These are phyloP conservation scores for Clarireedia monteithiana DNA, from an alignment of 2,329 filamentous ascomycete genomes.

Conservation along the genomic window DNA sequence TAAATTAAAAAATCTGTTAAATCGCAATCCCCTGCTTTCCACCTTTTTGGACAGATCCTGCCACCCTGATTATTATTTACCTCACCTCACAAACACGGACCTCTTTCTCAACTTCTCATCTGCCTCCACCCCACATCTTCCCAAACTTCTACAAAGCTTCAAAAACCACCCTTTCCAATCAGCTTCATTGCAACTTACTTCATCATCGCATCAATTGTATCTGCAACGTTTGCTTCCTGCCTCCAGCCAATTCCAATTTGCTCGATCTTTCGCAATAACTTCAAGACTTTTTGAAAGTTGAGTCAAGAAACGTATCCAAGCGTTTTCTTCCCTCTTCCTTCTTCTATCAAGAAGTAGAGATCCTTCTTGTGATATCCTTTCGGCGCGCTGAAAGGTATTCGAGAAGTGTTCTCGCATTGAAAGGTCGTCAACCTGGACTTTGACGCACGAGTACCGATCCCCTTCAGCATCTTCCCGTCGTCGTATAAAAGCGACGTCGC, in stretches of 20 bases:
- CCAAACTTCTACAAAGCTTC: background rate
- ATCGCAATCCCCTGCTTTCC: background rate
- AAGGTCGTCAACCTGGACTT: conserved; percentile 98
- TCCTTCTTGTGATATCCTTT: conserved; percentile 64
- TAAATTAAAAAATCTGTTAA: background rate
- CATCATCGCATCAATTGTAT: background rate
- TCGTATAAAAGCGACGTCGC: conserved; percentile 73
- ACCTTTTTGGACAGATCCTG: background rate
- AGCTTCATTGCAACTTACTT: background rate
- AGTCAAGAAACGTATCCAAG: conserved; percentile 15
- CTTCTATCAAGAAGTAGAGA: conserved; percentile 54
- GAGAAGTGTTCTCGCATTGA: conserved; percentile 61
- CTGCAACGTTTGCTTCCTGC: background rate
- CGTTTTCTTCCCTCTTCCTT: conserved; percentile 34
- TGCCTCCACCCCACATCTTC: background rate
- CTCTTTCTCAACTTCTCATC: background rate
- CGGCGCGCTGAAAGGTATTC: conserved; percentile 53
- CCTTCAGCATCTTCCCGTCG: conserved; percentile 99
- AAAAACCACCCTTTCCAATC: background rate
- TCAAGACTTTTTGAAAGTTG: conserved; percentile 6
- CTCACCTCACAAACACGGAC: background rate
- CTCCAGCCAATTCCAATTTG: background rate
- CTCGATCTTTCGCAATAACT: background rate
- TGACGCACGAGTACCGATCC: conserved; percentile 98
- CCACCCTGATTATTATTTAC: background rate